phyloP scores from a whole-genome alignment of 305 asterid genomes.

The Fraxinus xanthoxyloides region DNA sequence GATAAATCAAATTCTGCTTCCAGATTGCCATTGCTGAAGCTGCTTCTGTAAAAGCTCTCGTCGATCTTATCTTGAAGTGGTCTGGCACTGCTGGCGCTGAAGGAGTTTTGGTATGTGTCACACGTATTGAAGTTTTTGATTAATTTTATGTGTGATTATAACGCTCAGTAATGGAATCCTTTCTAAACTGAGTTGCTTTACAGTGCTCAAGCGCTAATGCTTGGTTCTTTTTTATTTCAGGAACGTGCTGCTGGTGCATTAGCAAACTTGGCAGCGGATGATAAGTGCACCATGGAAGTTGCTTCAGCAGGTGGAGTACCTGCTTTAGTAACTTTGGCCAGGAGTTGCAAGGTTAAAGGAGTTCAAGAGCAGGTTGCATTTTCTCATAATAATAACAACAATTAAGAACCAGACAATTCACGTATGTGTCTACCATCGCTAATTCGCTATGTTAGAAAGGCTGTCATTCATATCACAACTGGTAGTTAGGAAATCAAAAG shows the following conservation, averaged over 20 bases:
- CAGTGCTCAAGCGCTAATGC: conserved; percentile 14
- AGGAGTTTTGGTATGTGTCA: conserved; percentile 72
- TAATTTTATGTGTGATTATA: conserved; percentile 9
- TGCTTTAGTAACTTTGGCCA: conserved; percentile 74
- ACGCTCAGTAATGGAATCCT: neutral
- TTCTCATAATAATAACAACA: neutral
- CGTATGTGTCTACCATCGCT: neutral
- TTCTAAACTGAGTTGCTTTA: conserved; percentile 6
- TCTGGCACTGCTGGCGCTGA: conserved; percentile 61
- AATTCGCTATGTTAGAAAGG: neutral
- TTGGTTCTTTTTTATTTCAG: conserved; percentile 36
- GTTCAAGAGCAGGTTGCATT: conserved; percentile 85
- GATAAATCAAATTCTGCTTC: conserved; percentile 25
- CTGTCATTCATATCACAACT: neutral
- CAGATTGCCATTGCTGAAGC: conserved; percentile 84
- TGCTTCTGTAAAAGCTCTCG: conserved; percentile 83
- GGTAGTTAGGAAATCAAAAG: neutral
- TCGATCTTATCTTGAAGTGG: conserved; percentile 83
- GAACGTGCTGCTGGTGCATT: conserved; percentile 94
- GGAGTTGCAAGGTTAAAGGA: conserved; percentile 68
- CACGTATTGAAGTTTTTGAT: neutral
- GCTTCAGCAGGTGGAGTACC: conserved; percentile 69
- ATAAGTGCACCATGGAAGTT: conserved; percentile 79
- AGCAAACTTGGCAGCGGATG: conserved; percentile 96
- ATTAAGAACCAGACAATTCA: neutral